phyloP scores from a whole-genome alignment of 352 stramenopile genomes.

The Phytophthora idaei region DNA sequence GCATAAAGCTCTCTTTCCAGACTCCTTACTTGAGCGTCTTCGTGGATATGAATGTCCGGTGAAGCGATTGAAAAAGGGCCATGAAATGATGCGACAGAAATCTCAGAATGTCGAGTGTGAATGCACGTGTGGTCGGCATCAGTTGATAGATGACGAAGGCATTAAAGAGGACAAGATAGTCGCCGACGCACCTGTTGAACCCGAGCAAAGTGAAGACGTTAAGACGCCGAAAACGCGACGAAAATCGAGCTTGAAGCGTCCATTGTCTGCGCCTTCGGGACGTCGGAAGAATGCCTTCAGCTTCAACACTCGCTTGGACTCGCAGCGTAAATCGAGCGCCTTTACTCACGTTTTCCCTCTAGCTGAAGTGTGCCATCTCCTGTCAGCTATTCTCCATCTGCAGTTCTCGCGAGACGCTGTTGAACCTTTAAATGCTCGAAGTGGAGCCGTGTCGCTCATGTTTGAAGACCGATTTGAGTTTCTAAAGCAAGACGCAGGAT shows the following conservation, averaged over 20 bases:
- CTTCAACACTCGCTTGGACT: slow-evolving; percentile 40
- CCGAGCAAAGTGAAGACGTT: slow-evolving; percentile 17
- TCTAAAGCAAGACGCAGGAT: slow-evolving; percentile 28
- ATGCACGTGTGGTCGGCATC: slow-evolving; percentile 58
- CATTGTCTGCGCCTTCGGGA: slow-evolving; percentile 29
- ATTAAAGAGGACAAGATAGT: slow-evolving; percentile 16
- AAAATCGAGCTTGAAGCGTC: slow-evolving; percentile 39
- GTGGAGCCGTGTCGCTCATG: slow-evolving; percentile 26
- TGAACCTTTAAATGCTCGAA: slow-evolving; percentile 16
- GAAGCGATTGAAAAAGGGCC: slow-evolving; percentile 55
- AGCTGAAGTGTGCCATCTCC: slow-evolving; percentile 61
- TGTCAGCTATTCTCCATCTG: slow-evolving; percentile 65
- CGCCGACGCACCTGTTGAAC: not conserved
- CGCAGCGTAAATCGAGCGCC: slow-evolving; percentile 39
- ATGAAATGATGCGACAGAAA: slow-evolving; percentile 41
- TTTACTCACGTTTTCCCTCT: slow-evolving; percentile 57
- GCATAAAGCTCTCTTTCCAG: slow-evolving; percentile 19
- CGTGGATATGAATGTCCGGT: slow-evolving; percentile 43
- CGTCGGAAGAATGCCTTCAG: slow-evolving; percentile 56
- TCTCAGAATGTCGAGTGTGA: slow-evolving; percentile 32
- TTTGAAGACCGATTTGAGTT: slow-evolving; percentile 47
- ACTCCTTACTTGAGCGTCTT: slow-evolving; percentile 35
- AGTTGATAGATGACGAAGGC: slow-evolving; percentile 37
- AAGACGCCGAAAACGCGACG: slow-evolving; percentile 32
- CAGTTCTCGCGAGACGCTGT: slow-evolving; percentile 60